Conservation (phyloP, 2,329 filamentous ascomycete genomes). For the Parascedosporium putredinis region DNA sequence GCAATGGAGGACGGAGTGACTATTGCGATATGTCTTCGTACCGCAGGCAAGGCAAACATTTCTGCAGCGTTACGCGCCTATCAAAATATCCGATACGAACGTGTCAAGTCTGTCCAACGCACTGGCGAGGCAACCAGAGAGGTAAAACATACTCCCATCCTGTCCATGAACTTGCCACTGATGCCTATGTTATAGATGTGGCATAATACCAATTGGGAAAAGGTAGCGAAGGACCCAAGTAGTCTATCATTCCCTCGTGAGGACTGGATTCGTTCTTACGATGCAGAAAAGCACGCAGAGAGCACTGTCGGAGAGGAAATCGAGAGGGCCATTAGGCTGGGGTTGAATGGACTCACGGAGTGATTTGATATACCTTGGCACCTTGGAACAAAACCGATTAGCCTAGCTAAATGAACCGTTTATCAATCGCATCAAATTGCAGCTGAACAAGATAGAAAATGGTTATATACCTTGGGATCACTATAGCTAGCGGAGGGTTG, state of each 20-base stretch:
- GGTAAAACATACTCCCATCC: background rate
- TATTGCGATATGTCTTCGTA: conserved; percentile 22
- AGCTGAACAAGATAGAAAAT: background rate
- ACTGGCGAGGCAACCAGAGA: conserved; percentile 32
- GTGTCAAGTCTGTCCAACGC: conserved; percentile 30
- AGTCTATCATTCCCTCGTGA: conserved; percentile 31
- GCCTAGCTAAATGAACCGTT: background rate
- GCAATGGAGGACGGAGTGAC: conserved; percentile 30
- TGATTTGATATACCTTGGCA: background rate
- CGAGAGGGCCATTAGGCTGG: conserved; percentile 1
- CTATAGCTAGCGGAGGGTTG: background rate
- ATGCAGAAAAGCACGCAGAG: conserved; percentile 16
- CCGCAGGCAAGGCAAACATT: conserved; percentile 14
- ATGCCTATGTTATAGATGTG: conserved; percentile 20
- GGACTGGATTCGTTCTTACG: conserved; percentile 33
- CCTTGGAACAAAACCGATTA: background rate
- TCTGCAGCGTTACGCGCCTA: conserved; percentile 24
- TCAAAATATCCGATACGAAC: conserved; percentile 29
- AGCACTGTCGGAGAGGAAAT: background rate
- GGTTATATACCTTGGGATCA: background rate
- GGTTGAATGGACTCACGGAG: background rate
- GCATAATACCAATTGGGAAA: conserved; percentile 36
- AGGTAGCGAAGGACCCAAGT: conserved; percentile 31
- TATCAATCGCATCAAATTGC: background rate
- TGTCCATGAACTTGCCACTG: background rate